Evolutionary conservation across 805 yeast species (phyloP), one percentile per base, ranked within the genome.

Genomic region (Kuraishia floccosa): DNA sequence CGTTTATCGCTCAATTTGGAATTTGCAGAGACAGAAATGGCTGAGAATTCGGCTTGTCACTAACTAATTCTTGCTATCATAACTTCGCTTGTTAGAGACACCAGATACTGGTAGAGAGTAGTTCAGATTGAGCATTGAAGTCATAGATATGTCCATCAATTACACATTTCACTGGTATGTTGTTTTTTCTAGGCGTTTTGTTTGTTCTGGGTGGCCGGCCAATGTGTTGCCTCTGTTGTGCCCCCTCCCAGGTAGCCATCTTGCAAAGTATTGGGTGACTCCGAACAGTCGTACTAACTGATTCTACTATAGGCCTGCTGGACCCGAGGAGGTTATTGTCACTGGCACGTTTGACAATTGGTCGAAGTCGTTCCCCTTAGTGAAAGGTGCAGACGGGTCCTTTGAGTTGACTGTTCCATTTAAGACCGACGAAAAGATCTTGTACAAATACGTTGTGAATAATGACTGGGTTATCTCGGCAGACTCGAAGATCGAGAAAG

Each of bases 341-440:
- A 72, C 80, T 21, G 81, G 81, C 30, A 56, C 68, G 24, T 72
- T 71, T 47, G 77, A 70, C 45, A 50, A 69, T 41, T 74, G 81
- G 81, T 40, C 64, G 25, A 58, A 71, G 41, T 49, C 67, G 2
- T 55, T 60, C 34, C 63, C 62, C 14, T 56, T 74, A 18, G 60
- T 67, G 28, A 65, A 68, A 40, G 64, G 60, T 37, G 27, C 46
- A 1, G 56, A 63, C 26, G 57, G 58, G 9, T 39, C 49, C 2
- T 56, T 52, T 34, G 46, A 46, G 31, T 34, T 56, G 14, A 37
- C 51, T n/a, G 42, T 47, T 11, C 56, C 60, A 22, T 38, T 57
- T 15, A 34, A 41, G 8, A 23, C 36, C n/a, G 43, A 40, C 18
- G 31, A 35, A 3, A 52, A 49, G 29, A 36, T 51, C 17, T 33